These are phyloP conservation scores for Cupressus sempervirens DNA, from an alignment of 75 land plant species.

Conservation along the genomic window DNA sequence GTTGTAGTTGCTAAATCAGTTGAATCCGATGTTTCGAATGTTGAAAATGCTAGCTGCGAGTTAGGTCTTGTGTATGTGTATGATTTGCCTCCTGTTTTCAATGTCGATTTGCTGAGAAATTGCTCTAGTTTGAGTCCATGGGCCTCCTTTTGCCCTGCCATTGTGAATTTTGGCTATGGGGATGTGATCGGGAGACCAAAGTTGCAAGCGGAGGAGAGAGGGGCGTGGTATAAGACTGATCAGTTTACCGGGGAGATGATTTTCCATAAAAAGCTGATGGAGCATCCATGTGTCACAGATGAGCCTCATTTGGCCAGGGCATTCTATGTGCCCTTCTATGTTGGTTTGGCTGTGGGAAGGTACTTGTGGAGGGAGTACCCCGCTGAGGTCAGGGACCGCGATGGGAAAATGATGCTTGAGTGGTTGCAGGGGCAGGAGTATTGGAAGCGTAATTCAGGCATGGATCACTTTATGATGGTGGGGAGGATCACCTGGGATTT, in stretches of 20 bases:
- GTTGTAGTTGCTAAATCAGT: background rate
- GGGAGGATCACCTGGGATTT: constrained; percentile 90
- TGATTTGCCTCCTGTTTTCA: constrained; percentile 62
- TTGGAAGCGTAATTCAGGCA: constrained; percentile 39
- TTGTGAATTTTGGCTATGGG: constrained; percentile 66
- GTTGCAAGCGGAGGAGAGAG: constrained; percentile 23
- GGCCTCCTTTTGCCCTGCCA: constrained; percentile 46
- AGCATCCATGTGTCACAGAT: constrained; percentile 59
- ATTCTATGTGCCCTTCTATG: constrained; percentile 82
- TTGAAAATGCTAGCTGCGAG: constrained; percentile 11
- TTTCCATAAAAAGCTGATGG: constrained; percentile 53
- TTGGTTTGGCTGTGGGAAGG: constrained; percentile 69
- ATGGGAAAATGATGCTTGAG: constrained; percentile 35
- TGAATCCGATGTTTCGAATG: background rate
- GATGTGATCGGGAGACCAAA: constrained; percentile 13
- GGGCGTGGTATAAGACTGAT: constrained; percentile 65
- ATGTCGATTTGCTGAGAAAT: constrained; percentile 35
- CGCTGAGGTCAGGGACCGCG: constrained; percentile 38
- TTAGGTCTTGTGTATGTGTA: constrained; percentile 64
- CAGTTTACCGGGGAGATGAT: constrained; percentile 65
- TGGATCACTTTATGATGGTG: constrained; percentile 67
- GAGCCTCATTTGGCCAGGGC: constrained; percentile 51
- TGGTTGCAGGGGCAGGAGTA: constrained; percentile 50
- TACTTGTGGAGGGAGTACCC: constrained; percentile 41
- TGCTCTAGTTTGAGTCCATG: constrained; percentile 47